Evolutionary conservation across 2,329 filamentous ascomycete genomes (phyloP).

Genomic region (Teratosphaeria nubilosa): DNA sequence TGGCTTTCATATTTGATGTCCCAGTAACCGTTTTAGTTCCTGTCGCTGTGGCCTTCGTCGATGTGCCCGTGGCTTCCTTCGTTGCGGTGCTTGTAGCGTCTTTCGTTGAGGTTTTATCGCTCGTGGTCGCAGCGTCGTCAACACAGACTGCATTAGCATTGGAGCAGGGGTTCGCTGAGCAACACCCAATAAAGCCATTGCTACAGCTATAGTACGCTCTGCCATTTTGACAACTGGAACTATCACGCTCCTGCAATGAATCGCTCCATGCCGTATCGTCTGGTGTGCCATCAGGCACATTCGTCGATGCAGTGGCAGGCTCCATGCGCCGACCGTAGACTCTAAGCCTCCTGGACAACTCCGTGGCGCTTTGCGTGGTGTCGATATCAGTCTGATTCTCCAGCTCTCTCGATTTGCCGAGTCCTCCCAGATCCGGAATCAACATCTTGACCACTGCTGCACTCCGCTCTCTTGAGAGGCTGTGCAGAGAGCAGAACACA

Average conservation of each 20-base stretch:
- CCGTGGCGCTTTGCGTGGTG: neutral
- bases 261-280: neutral
- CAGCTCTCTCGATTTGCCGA: slow-evolving; percentile 5
- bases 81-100: slow-evolving; percentile 8
- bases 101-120: neutral
- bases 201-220: slow-evolving; percentile 13
- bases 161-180: slow-evolving; percentile 17
- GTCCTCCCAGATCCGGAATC: slow-evolving; percentile 10
- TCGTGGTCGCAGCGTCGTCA: neutral
- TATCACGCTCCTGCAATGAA: neutral
- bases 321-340: neutral
- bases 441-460: slow-evolving; percentile 6
- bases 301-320: neutral
- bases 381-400: neutral
- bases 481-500: neutral
- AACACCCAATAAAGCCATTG: slow-evolving; percentile 20
- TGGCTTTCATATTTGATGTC: neutral
- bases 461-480: neutral
- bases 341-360: neutral
- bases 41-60: neutral
- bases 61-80: neutral
- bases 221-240: slow-evolving; percentile 12
- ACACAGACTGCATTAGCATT: slow-evolving; percentile 4
- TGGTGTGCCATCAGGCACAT: neutral
- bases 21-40: neutral